Percentiles rank a stretch among this genome's conserved stretches.
Evolutionary conservation across 495 filamentous ascomycete species (phyloP).

Genomic region (Podospora sp.): DNA sequence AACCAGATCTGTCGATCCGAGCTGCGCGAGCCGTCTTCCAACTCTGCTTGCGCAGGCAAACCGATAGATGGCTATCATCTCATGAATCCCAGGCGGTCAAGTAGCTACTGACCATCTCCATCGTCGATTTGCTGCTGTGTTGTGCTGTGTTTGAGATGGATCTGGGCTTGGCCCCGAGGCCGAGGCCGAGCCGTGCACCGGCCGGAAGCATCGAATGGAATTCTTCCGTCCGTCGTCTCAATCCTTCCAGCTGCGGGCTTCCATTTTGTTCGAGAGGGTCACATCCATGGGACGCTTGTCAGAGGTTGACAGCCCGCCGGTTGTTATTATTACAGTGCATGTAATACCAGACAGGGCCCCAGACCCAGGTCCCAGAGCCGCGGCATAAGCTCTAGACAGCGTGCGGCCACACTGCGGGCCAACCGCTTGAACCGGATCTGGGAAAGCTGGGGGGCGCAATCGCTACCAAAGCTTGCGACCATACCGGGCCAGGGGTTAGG

Average conservation of each 20-base stretch:
- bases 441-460: slow-evolving; percentile 23
- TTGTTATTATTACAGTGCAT: slow-evolving; percentile 9
- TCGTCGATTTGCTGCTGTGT: not conserved
- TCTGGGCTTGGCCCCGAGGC: not conserved
- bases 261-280: not conserved
- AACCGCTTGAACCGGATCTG: slow-evolving; percentile 25
- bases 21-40: not conserved
- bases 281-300: not conserved
- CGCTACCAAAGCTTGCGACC: slow-evolving; percentile 24
- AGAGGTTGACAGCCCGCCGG: slow-evolving; percentile 3
- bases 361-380: slow-evolving; percentile 16
- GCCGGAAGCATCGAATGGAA: not conserved
- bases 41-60: not conserved
- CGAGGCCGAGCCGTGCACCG: not conserved
- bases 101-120: not conserved
- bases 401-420: slow-evolving; percentile 23
- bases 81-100: not conserved
- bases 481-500: not conserved
- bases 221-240: slow-evolving; percentile 1
- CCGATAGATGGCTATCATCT: no score
- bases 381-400: slow-evolving; percentile 19
- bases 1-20: slow-evolving; percentile 21
- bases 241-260: not conserved
- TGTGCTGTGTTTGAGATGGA: not conserved
- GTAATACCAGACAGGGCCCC: slow-evolving; percentile 12